phyloP scores from a whole-genome alignment of 176 grass and related monocot species.

The Pontederia crassipes region DNA sequence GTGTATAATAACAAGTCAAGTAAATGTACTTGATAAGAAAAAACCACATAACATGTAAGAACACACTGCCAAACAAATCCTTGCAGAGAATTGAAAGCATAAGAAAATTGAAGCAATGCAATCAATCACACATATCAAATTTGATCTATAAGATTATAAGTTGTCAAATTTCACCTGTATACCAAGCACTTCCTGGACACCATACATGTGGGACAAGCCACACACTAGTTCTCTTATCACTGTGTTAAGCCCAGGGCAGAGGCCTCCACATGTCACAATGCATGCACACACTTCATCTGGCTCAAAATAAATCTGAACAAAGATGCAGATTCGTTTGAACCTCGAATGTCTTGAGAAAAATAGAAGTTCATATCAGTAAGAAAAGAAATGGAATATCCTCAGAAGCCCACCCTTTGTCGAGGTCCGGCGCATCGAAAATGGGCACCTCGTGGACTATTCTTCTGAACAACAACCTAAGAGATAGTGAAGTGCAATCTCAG shows the following conservation, averaged over 20 bases:
- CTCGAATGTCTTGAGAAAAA: too few species aligned
- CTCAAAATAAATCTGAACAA: conserved; percentile 73
- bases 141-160: conserved; percentile 3
- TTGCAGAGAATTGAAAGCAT: too few species aligned
- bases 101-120: background rate
- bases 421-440: conserved; percentile 95
- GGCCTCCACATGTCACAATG: conserved; percentile 97
- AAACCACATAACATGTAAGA: conserved; percentile 2
- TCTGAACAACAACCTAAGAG: conserved; percentile 60
- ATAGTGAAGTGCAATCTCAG: background rate
- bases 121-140: conserved; percentile 2
- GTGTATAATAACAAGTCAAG: conserved; percentile 4
- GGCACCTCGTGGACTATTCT: conserved; percentile 54
- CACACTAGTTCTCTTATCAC: conserved; percentile 97
- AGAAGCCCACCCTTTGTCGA: conserved; percentile 53
- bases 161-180: conserved; percentile 61
- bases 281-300: conserved; percentile 73
- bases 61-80: conserved; percentile 1
- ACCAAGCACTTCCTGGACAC: conserved; percentile 51
- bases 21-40: conserved; percentile 2
- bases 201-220: conserved; percentile 88
- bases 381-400: background rate
- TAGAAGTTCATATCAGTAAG: background rate
- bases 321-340: too few species aligned
- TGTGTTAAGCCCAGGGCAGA: conserved; percentile 95